A percentile compares a stretch with the other conserved stretches of the same genome.
Evolutionary conservation across 345 rosid genomes (phyloP).

Genomic region (Tarenaya hassleriana): DNA sequence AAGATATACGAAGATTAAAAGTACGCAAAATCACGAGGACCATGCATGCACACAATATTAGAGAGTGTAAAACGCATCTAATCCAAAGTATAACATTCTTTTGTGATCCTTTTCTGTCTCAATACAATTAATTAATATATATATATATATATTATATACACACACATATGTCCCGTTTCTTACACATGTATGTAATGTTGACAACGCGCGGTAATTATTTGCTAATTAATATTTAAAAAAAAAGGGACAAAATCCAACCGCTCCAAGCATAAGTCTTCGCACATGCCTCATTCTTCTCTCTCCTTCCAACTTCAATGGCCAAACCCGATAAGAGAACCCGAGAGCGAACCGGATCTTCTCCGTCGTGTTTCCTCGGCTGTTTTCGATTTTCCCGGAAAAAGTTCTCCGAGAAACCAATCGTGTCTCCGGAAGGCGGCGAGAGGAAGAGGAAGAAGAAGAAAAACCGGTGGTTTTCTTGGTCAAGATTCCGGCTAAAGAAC

Average conservation of each 20-base stretch:
- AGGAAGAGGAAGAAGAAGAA: constrained; percentile 7
- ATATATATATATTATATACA: too few species aligned
- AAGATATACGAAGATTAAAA: too few species aligned
- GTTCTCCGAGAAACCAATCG: constrained; percentile 8
- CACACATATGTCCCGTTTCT: too few species aligned
- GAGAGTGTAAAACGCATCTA: too few species aligned
- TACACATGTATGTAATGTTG: too few species aligned
- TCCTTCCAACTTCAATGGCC: constrained; percentile 28
- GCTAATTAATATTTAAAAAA: neutral
- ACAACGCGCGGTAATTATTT: neutral
- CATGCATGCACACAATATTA: too few species aligned
- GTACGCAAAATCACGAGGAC: too few species aligned
- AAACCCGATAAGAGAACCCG: constrained; percentile 19
- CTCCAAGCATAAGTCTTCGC: neutral
- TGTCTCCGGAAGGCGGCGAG: constrained; percentile 8
- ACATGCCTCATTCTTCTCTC: neutral
- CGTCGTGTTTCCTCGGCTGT: constrained; percentile 32
- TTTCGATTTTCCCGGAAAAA: constrained; percentile 36
- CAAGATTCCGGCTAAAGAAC: constrained; percentile 22
- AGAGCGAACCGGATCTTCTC: constrained; percentile 14
- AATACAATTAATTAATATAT: too few species aligned
- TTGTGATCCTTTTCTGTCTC: too few species aligned
- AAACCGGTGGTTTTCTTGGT: constrained; percentile 23
- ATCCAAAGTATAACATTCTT: too few species aligned
- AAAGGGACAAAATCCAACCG: constrained; percentile 11